phyloP scores from a whole-genome alignment of 2,329 filamentous ascomycete species.

The Fusarium sp. region DNA sequence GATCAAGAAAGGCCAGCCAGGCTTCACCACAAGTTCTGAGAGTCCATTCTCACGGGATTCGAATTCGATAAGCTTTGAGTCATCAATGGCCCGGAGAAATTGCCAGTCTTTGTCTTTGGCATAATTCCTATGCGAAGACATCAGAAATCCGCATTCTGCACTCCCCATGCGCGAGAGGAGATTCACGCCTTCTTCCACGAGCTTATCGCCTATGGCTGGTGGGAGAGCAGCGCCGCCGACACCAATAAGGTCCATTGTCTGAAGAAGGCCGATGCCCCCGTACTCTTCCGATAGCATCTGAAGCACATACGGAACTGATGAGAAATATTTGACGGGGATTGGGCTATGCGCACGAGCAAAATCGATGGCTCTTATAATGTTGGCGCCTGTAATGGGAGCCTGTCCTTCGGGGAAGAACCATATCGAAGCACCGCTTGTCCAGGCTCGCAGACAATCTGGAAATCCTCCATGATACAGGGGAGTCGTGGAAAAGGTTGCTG shows the following conservation, averaged over 20 bases:
- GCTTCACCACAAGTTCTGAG: constrained; percentile 63
- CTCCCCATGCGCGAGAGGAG: constrained; percentile 71
- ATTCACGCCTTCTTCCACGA: constrained; percentile 60
- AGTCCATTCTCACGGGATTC: constrained; percentile 53
- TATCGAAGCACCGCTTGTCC: constrained; percentile 66
- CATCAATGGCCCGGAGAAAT: constrained; percentile 57
- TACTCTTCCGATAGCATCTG: constrained; percentile 58
- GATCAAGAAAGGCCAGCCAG: constrained; percentile 65
- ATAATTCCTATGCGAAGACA: constrained; percentile 68
- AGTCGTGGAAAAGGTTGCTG: constrained; percentile 69
- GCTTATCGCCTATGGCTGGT: constrained; percentile 57
- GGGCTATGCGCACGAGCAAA: constrained; percentile 42
- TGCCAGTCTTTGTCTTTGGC: constrained; percentile 65
- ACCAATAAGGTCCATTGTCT: constrained; percentile 66
- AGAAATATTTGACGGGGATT: constrained; percentile 62
- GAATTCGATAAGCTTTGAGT: constrained; percentile 51
- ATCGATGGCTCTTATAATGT: constrained; percentile 58
- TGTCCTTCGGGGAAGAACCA: constrained; percentile 68
- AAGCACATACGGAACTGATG: constrained; percentile 67
- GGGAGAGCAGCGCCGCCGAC: constrained; percentile 70
- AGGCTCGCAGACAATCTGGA: constrained; percentile 68
- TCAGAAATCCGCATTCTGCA: constrained; percentile 71
- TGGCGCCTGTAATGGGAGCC: constrained; percentile 63
- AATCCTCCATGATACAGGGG: constrained; percentile 72
- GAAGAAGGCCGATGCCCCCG: constrained; percentile 52